phyloP scores from a whole-genome alignment of 176 grass and related monocot genomes.

The Aegilops umbellulata region DNA sequence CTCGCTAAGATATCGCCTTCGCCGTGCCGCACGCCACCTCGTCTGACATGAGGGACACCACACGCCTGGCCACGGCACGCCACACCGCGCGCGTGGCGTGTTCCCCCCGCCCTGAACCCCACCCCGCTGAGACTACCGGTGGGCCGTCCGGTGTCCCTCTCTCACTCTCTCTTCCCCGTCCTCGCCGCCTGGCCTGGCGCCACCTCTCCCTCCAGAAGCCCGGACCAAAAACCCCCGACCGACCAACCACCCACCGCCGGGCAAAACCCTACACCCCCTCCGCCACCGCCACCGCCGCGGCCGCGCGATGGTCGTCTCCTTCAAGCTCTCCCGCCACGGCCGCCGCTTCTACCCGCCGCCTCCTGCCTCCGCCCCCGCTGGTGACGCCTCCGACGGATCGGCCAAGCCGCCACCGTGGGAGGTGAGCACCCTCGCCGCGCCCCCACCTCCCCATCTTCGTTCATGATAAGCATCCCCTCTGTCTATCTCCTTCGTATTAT shows the following conservation, averaged over 20 bases:
- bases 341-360: slow-evolving; percentile 38
- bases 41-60: no score
- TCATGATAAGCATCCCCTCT: no score
- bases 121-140: no score
- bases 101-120: background rate
- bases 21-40: no score
- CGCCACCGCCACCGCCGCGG: background rate
- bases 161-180: background rate
- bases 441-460: background rate
- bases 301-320: slow-evolving; percentile 49
- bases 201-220: background rate
- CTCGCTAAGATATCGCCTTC: no score
- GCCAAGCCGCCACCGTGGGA: background rate
- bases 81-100: no score
- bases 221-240: background rate
- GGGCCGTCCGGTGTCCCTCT: background rate
- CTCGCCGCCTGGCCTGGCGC: background rate
- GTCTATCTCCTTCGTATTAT: background rate
- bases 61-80: no score
- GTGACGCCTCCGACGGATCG: background rate
- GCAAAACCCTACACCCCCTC: slow-evolving; percentile 31
- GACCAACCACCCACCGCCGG: background rate
- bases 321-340: slow-evolving; percentile 28
- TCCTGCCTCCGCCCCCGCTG: background rate
- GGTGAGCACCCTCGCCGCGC: background rate